Evolutionary conservation across 768 basidiomycete species (phyloP), one percentile per base, ranked within the genome.

Genomic region (Tylopilus subfusipes): DNA sequence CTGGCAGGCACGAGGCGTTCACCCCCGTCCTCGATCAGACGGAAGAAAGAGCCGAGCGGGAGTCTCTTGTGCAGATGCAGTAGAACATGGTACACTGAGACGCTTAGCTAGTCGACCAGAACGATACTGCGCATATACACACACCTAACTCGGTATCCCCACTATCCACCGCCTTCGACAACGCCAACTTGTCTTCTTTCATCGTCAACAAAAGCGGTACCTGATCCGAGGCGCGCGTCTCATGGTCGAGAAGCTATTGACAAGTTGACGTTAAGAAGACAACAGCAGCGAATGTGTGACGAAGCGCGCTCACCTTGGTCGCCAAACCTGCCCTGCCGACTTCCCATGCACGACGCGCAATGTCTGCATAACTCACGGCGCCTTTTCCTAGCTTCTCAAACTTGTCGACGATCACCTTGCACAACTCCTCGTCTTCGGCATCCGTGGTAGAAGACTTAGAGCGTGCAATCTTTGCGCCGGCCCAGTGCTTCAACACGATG

Each of bases 91-190:
- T 97, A 98, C 5, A 98, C 97, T 97, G 8, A 38, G 11, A 52
- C 36, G 10, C 25, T 55, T 30, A 51, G 31, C 48, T n/a, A 13
- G 13, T 48, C 8, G 5, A n/a, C 5, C 5, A 16, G 2, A 30
- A 21, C 14, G 31, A 18, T 10, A 25, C 14, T 6, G 33, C 2
- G 31, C 24, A 46, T 2, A 9, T 9, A 50, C n/a, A 69, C 80
- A 24, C 63, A 96, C 95, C 87, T 3, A 99, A 80, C 71, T 99
- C 94, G 0, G 93, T 93, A 66, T 98, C 94, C 1, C 95, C 96
- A 61, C 93, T 96, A 58, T 93, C 89, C 18, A 95, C 87, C 4
- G 96, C 93, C 68, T 96, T 98, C 50, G 80, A 72, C 24, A 98
- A 73, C 3, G 95, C 97, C 8, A 93, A 69, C 43, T 82, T 82